phyloP scores from a whole-genome alignment of 768 basidiomycete species.

The Myochromella boudieri region DNA sequence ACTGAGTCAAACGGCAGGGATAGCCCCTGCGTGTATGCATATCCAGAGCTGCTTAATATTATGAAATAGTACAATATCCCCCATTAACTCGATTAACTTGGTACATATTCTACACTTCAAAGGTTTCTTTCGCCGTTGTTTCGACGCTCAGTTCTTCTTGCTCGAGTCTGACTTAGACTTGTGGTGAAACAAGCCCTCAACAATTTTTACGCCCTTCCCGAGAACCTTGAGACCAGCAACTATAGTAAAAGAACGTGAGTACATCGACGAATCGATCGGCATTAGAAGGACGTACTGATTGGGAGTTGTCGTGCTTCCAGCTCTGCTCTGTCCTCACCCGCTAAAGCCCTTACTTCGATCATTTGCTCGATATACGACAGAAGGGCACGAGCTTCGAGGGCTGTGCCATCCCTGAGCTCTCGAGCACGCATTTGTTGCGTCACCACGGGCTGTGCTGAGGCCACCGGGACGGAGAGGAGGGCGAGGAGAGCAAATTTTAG shows the following conservation, averaged over 20 bases:
- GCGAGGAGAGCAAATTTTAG: conserved; percentile 1
- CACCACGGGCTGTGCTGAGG: background rate
- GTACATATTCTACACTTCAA: no score
- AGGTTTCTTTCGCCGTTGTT: no score
- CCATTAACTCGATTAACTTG: no score
- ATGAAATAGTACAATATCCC: no score
- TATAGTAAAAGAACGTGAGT: background rate
- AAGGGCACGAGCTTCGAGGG: background rate
- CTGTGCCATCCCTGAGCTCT: background rate
- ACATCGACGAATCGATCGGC: background rate
- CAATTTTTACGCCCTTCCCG: background rate
- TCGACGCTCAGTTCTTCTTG: no score
- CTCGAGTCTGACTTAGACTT: no score
- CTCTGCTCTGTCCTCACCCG: background rate
- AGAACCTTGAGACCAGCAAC: background rate
- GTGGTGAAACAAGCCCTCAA: background rate
- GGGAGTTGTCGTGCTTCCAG: conserved; percentile 3
- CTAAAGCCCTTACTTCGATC: background rate
- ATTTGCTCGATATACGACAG: background rate
- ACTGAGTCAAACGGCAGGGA: no score
- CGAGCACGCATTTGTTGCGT: background rate
- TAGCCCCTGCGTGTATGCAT: no score
- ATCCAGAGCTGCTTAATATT: no score
- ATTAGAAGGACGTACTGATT: background rate
- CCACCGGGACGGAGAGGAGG: background rate